Base-by-base conservation (phyloP, 164 flowering plant genomes). In the Sedum album region DNA sequence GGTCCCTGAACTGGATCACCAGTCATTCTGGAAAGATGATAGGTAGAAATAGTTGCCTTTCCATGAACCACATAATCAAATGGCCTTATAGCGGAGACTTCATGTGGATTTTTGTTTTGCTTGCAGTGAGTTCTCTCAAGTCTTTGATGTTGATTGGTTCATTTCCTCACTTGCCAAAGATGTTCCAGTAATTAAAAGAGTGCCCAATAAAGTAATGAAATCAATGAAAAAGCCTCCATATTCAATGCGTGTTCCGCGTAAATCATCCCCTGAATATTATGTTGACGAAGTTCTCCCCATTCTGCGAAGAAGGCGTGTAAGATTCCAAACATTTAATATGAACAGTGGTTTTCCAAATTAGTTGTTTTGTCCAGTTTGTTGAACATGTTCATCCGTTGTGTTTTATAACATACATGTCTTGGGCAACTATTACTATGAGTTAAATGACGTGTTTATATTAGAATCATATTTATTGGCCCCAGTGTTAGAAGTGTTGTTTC, bases 171-270 rank as follows among this genome's bases (percentile, higher is more conserved):
- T 95, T 67, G 79, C 91, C 51, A 89, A 95, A 78, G 99, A 95
- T 79, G 87, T 95, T 21, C 81, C 84, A 2, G 80, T 92, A 73
- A 85, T 90, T 15, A 90, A 84, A 78, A 79, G 91, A 73, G 83
- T 92, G 60, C 94, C 97, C 60, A 89, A 90, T 74, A 92, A 86
- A 81, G 80, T 87, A 66, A 87, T 90, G 97, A 80, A 89, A 67
- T 80, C 91, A 66, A 86, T 92, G 96, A 96, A 88, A 13, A 94
- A 84, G 74, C 99, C 97, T 69, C 99, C 99, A 31, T 94, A 94
- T 57, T 91, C 96, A 1, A 92, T 90, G 96, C 96, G 99, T 65
- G 97, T 95, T 21, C 99, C 99, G 28, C 80, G 99, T 73, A 95
- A 86, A 81, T 95, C 97, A 5, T 76, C 83, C 18, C 91, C 99